A percentile compares a stretch with the other conserved stretches of the same genome.
These are phyloP conservation scores for Phyllosticta capitalensis DNA, from an alignment of 2,329 filamentous ascomycete genomes.

Conservation along the genomic window DNA sequence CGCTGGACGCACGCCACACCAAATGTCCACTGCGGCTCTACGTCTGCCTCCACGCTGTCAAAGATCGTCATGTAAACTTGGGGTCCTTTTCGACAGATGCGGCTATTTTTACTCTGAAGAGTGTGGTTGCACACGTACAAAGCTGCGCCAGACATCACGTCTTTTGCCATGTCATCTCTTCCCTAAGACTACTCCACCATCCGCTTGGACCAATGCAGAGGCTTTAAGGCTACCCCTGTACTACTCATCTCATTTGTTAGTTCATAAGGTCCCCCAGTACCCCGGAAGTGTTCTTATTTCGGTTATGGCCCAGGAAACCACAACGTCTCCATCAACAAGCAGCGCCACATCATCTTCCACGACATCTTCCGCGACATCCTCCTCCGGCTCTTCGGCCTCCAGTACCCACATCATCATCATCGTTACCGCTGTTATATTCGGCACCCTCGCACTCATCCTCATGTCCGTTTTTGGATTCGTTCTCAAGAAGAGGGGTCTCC, in stretches of 20 bases:
- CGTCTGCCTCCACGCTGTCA: background rate
- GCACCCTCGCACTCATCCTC: conserved; percentile 6
- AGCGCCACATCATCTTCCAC: background rate
- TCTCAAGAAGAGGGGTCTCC: conserved; percentile 2
- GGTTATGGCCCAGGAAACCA: background rate
- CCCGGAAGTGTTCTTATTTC: background rate
- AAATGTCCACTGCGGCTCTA: background rate
- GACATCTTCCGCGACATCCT: background rate
- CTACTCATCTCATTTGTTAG: background rate
- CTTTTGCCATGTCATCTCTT: background rate
- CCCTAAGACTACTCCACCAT: background rate
- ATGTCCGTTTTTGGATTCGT: conserved; percentile 1
- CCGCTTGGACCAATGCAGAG: background rate
- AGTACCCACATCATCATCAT: conserved; percentile 1
- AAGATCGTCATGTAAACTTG: background rate
- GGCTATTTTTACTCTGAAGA: background rate
- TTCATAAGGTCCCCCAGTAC: background rate
- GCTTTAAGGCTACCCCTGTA: background rate
- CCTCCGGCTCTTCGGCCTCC: background rate
- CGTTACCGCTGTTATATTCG: conserved; percentile 1
- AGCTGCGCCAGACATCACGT: background rate
- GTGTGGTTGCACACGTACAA: background rate
- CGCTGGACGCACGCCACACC: background rate
- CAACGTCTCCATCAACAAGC: background rate
- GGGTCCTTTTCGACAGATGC: background rate